Evolutionary conservation across 345 rosid species (phyloP).

Genomic region (Aquilaria yunnanensis): DNA sequence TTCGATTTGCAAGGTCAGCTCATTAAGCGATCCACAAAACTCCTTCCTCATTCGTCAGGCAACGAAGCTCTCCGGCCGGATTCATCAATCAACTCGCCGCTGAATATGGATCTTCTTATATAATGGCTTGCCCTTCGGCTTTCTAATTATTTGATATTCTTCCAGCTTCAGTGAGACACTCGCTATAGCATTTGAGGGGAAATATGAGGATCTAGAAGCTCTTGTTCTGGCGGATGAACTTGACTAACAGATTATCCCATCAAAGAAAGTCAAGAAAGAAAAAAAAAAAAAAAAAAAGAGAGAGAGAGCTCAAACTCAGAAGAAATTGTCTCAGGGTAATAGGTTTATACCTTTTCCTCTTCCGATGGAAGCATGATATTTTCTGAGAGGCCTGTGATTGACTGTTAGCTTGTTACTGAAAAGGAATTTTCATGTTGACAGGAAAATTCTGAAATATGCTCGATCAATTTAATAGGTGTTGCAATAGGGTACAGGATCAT

Average conservation of each 20-base stretch:
- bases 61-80: slow-evolving; percentile 86
- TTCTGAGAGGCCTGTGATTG: no score
- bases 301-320: slow-evolving; percentile 29
- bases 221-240: slow-evolving; percentile 24
- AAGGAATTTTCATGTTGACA: not conserved
- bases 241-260: slow-evolving; percentile 16
- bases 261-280: slow-evolving; percentile 33
- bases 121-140: no score
- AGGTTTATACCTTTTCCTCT: slow-evolving; percentile 28
- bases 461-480: no score
- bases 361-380: not conserved
- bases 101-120: no score
- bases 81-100: slow-evolving; percentile 44
- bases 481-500: no score
- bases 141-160: slow-evolving; percentile 3
- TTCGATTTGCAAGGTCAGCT: slow-evolving; percentile 63
- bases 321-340: slow-evolving; percentile 23
- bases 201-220: slow-evolving; percentile 17
- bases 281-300: slow-evolving; percentile 26
- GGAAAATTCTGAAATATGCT: no score
- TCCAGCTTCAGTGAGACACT: slow-evolving; percentile 34
- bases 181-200: slow-evolving; percentile 20
- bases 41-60: slow-evolving; percentile 53
- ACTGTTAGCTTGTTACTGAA: no score
- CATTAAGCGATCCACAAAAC: slow-evolving; percentile 27